Evolutionary conservation across 306 rosid genomes (phyloP).

Genomic region (Prinsepia uniflora): DNA sequence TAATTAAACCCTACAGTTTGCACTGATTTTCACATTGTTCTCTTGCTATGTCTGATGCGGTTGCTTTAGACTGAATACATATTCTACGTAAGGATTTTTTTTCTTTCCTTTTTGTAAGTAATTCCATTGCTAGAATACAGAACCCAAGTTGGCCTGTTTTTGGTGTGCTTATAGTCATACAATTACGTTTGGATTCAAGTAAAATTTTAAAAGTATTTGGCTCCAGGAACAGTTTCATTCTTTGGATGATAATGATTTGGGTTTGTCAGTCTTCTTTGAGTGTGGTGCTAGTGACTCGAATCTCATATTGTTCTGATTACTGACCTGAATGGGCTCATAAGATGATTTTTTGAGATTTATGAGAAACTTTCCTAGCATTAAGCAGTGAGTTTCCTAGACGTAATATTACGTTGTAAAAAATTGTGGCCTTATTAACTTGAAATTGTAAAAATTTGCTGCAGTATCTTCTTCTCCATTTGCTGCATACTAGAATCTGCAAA

Average conservation of each 20-base stretch:
- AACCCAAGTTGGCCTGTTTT: not conserved
- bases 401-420: not conserved
- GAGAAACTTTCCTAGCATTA: not conserved
- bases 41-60: not conserved
- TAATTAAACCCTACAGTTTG: not conserved
- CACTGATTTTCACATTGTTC: not conserved
- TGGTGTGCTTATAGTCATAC: not conserved
- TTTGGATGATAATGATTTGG: not conserved
- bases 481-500: conserved; percentile 8
- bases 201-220: not conserved
- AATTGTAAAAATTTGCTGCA: not conserved
- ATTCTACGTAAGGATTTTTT: not conserved
- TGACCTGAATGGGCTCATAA: not conserved
- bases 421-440: not conserved
- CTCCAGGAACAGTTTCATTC: not conserved
- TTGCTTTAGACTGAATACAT: not conserved
- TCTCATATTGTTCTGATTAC: not conserved
- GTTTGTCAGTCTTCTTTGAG: not conserved
- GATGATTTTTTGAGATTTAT: not conserved
- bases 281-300: not conserved
- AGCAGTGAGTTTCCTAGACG: not conserved
- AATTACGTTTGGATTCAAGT: not conserved
- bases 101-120: not conserved
- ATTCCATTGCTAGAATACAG: not conserved
- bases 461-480: conserved; percentile 15